Evolutionary conservation across 768 basidiomycete species (phyloP), one percentile per base, ranked within the genome.

Genomic region (Steccherinum ochraceum): DNA sequence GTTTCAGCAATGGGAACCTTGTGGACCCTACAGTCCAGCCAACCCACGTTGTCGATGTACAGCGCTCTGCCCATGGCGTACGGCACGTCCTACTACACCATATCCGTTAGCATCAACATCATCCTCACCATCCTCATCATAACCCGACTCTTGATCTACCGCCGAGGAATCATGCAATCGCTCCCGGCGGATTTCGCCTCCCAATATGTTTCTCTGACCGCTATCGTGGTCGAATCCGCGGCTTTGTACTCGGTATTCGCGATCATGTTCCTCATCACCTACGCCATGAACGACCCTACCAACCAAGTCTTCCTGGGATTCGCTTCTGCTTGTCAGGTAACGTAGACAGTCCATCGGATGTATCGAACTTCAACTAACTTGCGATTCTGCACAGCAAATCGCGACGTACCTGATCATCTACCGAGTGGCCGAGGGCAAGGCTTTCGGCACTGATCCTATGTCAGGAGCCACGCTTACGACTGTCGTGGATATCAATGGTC

Each of bases 11-110:
- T 75, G 62, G 73, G 73, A 41, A 72, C 68, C 0, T 53, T 73
- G 0, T 74, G 72, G 72, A 70, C 71, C 5, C 63, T 74, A 5
- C 66, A 72, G 52, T 74, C 73, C 4, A 69, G 67, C 45, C 67
- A 71, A 48, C 72, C 72, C 4, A 67, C 64, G 1, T 63, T 71
- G 2, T 74, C 72, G 12, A 56, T 74, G 12, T 72, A 72, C 58
- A 71, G 66, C 49, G 53, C 52, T 4, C 53, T 69, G 4, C 69
- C 58, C 11, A 42, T 56, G 20, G 56, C 56, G 21, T 61, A 46
- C 42, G 55, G 57, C 24, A 57, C 53, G 16, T 55, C 62, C 7
- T 62, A 64, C 59, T 61, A 53, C 51, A 52, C 57, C 21, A 52
- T 61, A 49, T 60, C 63, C 20, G 51, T 64, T 43, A 52, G 54